Base-by-base conservation (phyloP, 768 basidiomycete genomes). In the Tulasnella sp. region DNA sequence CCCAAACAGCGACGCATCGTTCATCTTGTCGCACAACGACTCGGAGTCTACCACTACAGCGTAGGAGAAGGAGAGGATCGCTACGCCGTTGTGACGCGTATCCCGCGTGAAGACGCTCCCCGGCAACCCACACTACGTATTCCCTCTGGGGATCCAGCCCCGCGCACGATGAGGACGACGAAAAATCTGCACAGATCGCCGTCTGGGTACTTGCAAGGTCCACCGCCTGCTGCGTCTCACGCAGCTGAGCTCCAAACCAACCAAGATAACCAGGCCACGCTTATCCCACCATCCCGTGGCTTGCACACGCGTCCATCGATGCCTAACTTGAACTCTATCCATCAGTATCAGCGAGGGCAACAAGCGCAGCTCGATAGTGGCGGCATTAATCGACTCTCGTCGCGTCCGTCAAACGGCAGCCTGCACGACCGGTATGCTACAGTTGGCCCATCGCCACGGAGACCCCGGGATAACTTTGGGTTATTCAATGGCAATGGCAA, bases 271-370 rank as follows among this genome's bases (percentile, higher is more conserved):
- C 24, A 38, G 29, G 12, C 25, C 19, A n/a, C 1, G 19, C 24
- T 42, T 8, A 17, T 30, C 64, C 76, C 74, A 49, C 70, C 70
- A 17, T 73, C 67, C 55, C 75, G 81, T 17, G 52, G 42, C 43
- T 79, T 97, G 56, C 84, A 93, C 43, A 82, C 85, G 71, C 98
- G 98, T 77, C 96, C 96, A 73, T 94, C 92, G 22, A 98, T 98
- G 96, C 96, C 96, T 2, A 92, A 97, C 71, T 83, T 97, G 82
- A 85, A 85, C 15, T 59, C 63, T 17, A 72, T 91, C 63, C 88
- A 89, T 62, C 76, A 83, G 17, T 82, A 84, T 66, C 83, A 84
- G 1, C 88, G 87, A 31, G n/a, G 27, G 21, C 19, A 22, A n/a
- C 19, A 29, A 29, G 7, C 5, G n/a, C 46, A 48, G 27, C 27